Percentiles rank a stretch among this genome's conserved stretches.
phyloP scores from a whole-genome alignment of 176 grass and related monocot species.

The Lolium rigidum region DNA sequence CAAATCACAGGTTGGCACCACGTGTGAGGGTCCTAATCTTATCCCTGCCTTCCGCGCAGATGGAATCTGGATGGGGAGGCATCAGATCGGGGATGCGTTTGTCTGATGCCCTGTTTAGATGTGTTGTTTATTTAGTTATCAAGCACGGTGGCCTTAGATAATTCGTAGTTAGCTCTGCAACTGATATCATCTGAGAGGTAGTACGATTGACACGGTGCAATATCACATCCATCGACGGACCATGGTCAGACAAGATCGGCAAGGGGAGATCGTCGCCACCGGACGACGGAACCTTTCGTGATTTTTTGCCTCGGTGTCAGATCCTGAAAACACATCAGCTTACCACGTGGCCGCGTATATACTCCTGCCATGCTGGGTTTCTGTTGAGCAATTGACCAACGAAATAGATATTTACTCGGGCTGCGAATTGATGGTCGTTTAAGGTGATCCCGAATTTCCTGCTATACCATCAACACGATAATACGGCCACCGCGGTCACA shows the following conservation, averaged over 20 bases:
- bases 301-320: background rate
- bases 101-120: too few relatives aligned
- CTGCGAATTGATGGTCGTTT: background rate
- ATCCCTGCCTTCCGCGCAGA: background rate
- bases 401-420: background rate
- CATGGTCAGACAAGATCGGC: background rate
- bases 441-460: background rate
- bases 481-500: background rate
- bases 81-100: conserved; percentile 35
- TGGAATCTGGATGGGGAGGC: conserved; percentile 41
- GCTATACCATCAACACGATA: background rate
- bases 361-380: background rate
- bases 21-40: conserved; percentile 7
- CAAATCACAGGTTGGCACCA: conserved; percentile 37
- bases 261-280: background rate
- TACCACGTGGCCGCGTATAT: background rate
- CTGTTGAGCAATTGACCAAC: background rate
- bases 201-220: conserved; percentile 17
- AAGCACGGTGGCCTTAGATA: background rate
- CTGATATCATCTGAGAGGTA: background rate
- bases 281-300: background rate
- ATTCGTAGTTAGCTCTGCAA: background rate
- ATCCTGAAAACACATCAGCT: background rate
- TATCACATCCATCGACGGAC: background rate
- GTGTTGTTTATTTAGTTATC: background rate